Base-by-base conservation (phyloP, 768 basidiomycete genomes). In the Lyophyllum shimeji region DNA sequence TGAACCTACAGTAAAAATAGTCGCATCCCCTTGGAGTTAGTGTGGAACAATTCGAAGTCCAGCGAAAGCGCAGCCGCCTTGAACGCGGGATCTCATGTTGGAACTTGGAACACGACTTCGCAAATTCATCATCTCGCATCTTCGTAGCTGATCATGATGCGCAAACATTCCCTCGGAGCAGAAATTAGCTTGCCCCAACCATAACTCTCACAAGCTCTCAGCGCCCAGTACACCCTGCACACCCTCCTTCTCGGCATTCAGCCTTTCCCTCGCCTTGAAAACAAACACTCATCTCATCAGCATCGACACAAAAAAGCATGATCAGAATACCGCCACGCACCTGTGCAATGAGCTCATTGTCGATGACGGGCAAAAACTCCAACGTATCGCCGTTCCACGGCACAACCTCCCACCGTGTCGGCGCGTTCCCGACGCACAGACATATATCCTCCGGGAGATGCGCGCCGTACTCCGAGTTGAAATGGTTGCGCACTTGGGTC, bases 361-460 rank as follows among this genome's bases (percentile, higher is more conserved):
- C 82, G 21, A 90, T 81, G 13, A 79, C 76, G 1, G 90, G 90
- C 27, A 91, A 70, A 8, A 71, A 72, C 67, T 92, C 90, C 17
- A 71, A 65, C 6, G 66, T 58, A 37, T 86, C 84, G 5, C 81
- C 83, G 23, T 78, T 71, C 67, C 72, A 76, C 0, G 90, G 85
- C 0, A 81, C 65, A 12, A 91, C 77, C 57, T 87, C 82, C 85
- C 87, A 91, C 50, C 76, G 78, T 34, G 89, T 90, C 9, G 91
- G 91, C 9, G 80, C 69, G 66, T 92, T 89, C 60, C 81, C 82
- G 50, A 93, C 84, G 57, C 82, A 89, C 15, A 92, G 72, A 65
- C 92, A 93, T 37, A 94, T 78, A 60, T 94, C 92, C 59, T 86
- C 81, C 0, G 91, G 91, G 1, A 94, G 78, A 66, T 87, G 82